Conservation (phyloP, 805 yeast genomes). For the Hanseniaspora vineae region DNA sequence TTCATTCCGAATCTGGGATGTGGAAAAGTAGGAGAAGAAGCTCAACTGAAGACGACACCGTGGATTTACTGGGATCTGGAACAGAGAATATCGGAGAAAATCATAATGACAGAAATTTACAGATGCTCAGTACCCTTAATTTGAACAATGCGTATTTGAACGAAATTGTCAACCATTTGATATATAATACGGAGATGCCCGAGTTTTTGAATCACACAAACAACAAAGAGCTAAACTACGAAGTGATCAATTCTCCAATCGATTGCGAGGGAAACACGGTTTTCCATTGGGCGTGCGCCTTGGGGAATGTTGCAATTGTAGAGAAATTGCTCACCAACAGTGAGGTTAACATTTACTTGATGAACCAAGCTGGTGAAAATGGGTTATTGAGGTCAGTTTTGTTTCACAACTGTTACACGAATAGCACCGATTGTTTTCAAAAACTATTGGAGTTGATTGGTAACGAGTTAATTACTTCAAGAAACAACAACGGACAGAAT, state of each 20-base stretch:
- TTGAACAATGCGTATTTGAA: not conserved
- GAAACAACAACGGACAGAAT: constrained; percentile 3
- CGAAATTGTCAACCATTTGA: constrained; percentile 22
- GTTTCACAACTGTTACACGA: constrained; percentile 78
- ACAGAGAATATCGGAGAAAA: not conserved
- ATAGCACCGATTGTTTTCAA: constrained; percentile 53
- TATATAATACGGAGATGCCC: constrained; percentile 24
- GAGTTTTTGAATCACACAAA: constrained; percentile 47
- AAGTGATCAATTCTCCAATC: constrained; percentile 62
- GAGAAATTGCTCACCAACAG: constrained; percentile 45
- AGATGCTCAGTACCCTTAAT: not conserved
- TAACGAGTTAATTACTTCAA: not conserved
- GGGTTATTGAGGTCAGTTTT: constrained; percentile 75
- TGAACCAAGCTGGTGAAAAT: constrained; percentile 67
- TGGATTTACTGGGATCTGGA: too few relatives aligned
- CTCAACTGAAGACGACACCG: too few relatives aligned
- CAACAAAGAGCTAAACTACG: constrained; percentile 24
- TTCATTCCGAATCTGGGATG: too few relatives aligned
- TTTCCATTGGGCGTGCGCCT: constrained; percentile 95
- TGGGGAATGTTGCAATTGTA: constrained; percentile 72
- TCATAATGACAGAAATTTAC: not conserved
- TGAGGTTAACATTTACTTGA: constrained; percentile 32
- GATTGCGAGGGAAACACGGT: constrained; percentile 94
- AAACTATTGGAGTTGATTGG: constrained; percentile 58
- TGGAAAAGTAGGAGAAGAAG: too few relatives aligned